Evolutionary conservation across 2,329 filamentous ascomycete species (phyloP), one percentile per base, ranked within the genome.

Genomic region (Fusarium scirpi): DNA sequence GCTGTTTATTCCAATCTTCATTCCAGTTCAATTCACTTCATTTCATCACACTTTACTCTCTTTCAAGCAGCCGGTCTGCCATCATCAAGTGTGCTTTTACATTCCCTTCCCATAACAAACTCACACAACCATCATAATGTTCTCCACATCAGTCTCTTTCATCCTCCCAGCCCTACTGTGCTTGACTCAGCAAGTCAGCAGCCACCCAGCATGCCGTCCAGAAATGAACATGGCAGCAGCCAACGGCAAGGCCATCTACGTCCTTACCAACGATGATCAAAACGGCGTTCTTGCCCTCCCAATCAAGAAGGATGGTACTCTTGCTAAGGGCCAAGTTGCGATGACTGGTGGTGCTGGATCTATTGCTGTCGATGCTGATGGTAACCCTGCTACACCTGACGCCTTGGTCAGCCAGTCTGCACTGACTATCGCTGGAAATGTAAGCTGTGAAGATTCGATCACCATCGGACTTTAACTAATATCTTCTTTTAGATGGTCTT

Each of bases 271-370:
- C 69, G 81, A 85, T 4, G 69, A 81, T 1, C 65, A 72, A 12
- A 87, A 89, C 56, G 75, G 81, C 0, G 80, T 90, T 3, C 79
- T 88, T 3, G 83, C 86, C 0, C 57, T 90, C 2, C 82, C 83
- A 0, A 82, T 89, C 34, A 78, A 75, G 0, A 47, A 67, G 0
- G 78, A 87, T 58, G 87, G 88, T 0, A 82, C 78, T 18, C 78
- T 90, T 0, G 81, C 79, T 0, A 75, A 76, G 5, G 85, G 83
- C 1, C 78, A 77, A 3, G 73, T 80, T 3, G 85, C 81, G 1
- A 54, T 77, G 2, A 87, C 86, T 3, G 83, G 85, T 1, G 86
- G 87, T 22, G 74, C 74, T 0, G 87, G 86, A 9, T 77, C 81
- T 2, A 81, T 76, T 43, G 74, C 78, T 16, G 76, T 87, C 27